A percentile compares a stretch with the other conserved stretches of the same genome.
These are phyloP conservation scores for Beta corolliflora DNA, from an alignment of 179 eudicot genomes.

Conservation along the genomic window DNA sequence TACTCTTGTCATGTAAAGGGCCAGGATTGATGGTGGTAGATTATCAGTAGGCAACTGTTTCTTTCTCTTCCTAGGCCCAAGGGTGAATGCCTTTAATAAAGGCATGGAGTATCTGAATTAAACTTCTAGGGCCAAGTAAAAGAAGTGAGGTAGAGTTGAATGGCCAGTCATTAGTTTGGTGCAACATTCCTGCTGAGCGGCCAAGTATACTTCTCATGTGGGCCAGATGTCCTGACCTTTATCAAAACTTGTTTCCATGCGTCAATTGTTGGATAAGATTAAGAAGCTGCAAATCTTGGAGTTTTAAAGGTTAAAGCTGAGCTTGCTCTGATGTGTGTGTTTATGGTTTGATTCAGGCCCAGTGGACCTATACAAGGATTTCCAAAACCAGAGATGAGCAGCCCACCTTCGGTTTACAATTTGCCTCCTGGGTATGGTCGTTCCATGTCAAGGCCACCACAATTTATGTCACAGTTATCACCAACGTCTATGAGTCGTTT, in stretches of 20 bases:
- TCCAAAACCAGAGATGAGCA: conserved; percentile 51
- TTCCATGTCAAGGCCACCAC: conserved; percentile 52
- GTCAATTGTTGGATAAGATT: neutral
- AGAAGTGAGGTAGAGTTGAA: neutral
- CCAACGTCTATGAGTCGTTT: conserved; percentile 74
- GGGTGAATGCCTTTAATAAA: neutral
- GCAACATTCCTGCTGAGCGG: neutral
- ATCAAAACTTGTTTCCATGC: neutral
- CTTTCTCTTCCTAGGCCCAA: neutral
- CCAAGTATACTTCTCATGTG: neutral
- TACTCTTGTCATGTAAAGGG: neutral
- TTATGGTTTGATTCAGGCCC: conserved; percentile 47
- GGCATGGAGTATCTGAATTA: neutral
- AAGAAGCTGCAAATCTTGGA: neutral
- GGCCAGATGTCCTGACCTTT: neutral
- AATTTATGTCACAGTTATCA: conserved; percentile 48
- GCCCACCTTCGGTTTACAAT: conserved; percentile 52
- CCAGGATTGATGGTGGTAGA: neutral
- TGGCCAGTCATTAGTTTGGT: neutral
- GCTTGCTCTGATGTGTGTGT: neutral
- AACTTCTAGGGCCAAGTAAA: neutral
- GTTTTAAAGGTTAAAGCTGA: neutral
- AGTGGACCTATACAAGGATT: conserved; percentile 57
- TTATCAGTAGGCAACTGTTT: neutral
- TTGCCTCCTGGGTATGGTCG: conserved; percentile 51